phyloP scores from a whole-genome alignment of 257 asterid species.

The Datura wrightii region DNA sequence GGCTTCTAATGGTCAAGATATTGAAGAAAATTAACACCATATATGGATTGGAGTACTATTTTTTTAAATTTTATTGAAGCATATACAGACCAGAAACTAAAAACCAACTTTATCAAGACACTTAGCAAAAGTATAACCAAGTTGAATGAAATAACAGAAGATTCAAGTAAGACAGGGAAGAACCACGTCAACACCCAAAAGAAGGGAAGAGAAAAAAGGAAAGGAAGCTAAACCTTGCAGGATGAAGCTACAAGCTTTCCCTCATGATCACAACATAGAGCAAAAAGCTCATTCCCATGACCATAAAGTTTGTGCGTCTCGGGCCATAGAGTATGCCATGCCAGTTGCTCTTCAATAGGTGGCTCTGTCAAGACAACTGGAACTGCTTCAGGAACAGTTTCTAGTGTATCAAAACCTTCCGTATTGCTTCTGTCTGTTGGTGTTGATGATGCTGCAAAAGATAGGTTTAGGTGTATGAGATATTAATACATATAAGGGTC shows the following conservation, averaged over 20 bases:
- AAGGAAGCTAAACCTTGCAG: conserved; percentile 69
- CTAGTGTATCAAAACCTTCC: conserved; percentile 78
- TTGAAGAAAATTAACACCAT: neutral
- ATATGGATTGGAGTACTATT: neutral
- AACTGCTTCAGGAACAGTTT: conserved; percentile 93
- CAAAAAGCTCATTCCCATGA: conserved; percentile 90
- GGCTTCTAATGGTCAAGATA: conserved; percentile 26
- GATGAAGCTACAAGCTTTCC: conserved; percentile 94
- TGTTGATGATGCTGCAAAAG: conserved; percentile 58
- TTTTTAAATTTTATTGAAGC: neutral
- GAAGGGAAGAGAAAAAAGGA: neutral
- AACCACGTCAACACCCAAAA: neutral
- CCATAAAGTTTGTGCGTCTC: conserved; percentile 98
- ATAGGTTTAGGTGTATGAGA: conserved; percentile 13
- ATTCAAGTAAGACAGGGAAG: neutral
- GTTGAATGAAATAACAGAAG: conserved; percentile 5
- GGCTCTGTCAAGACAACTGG: conserved; percentile 90
- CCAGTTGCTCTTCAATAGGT: conserved; percentile 93
- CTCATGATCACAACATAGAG: conserved; percentile 77
- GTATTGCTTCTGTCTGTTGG: conserved; percentile 51
- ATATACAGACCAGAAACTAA: neutral
- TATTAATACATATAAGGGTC: neutral
- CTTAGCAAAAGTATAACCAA: neutral
- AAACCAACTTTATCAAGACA: neutral
- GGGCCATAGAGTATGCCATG: conserved; percentile 94